phyloP scores from a whole-genome alignment of 345 rosid genomes.

The Populus alba region DNA sequence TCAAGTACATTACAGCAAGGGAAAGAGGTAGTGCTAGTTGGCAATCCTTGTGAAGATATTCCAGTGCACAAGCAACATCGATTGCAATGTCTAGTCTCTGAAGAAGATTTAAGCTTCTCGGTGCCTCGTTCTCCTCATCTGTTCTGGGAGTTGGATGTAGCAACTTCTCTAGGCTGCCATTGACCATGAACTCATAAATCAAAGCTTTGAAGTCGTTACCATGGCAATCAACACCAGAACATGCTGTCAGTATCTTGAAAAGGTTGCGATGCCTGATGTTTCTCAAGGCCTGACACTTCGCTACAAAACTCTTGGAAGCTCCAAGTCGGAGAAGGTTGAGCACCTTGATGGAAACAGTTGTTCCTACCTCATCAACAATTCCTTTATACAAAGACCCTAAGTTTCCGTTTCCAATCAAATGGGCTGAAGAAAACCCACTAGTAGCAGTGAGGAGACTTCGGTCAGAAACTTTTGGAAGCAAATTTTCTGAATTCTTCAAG shows the following conservation, averaged over 20 bases:
- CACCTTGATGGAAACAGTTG: slow-evolving; percentile 1
- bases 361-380: background rate
- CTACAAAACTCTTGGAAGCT: background rate
- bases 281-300: slow-evolving; percentile 6
- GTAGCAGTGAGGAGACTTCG: background rate
- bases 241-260: background rate
- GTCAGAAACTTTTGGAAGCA: background rate
- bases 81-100: slow-evolving; percentile 3
- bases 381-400: slow-evolving; percentile 10
- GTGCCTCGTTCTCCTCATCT: background rate
- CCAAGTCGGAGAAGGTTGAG: slow-evolving; percentile 6
- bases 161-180: slow-evolving; percentile 13
- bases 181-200: slow-evolving; percentile 10
- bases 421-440: background rate
- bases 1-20: too few species aligned
- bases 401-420: background rate
- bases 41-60: slow-evolving; percentile 13
- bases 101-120: background rate
- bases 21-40: background rate
- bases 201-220: slow-evolving; percentile 9
- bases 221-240: slow-evolving; percentile 5
- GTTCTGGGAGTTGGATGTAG: background rate
- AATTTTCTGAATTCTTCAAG: background rate
- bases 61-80: slow-evolving; percentile 12
- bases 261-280: slow-evolving; percentile 1